Evolutionary conservation across 495 filamentous ascomycete species (phyloP), one percentile per base, ranked within the genome.

Genomic region (Friedmanniomyces endolithicus): DNA sequence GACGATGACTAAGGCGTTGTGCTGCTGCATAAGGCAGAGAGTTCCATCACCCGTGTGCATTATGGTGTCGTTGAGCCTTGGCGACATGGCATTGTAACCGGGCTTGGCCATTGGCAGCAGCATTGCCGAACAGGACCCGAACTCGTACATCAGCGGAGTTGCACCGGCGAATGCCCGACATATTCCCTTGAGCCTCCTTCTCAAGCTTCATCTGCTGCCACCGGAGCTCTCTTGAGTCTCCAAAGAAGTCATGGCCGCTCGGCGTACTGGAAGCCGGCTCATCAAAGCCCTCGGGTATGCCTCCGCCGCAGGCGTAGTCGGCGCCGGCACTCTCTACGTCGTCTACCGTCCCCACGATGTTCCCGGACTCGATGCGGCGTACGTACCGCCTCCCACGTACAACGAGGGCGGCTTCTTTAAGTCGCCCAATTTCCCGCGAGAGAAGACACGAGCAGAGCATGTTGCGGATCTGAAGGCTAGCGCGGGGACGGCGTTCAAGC

Each of bases 311-410:
- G 73, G 75, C 11, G 71, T 73, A 23, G 67, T 76, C 45, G 80
- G 80, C 57, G 80, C 76, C 16, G 82, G 80, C 47, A 72, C 79
- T 39, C 74, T 94, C 48, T 88, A 90, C 65, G 80, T 86, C 57
- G 74, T 81, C 40, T 90, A 92, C 67, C 83, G 88, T 45, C 89
- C 89, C 11, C 80, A 85, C 58, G 86, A 90, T 66, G 88, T 94
- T 45, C 88, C 88, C 37, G 89, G 89, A 48, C 81, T 79, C 55
- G 85, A 92, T 62, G 81, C 81, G 25, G 81, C 87, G 0, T 81
- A 79, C 12, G 88, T 92, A 16, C 85, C 86, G 20, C 87, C 88
- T 19, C 88, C 87, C 6, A 84, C 85, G 44, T 90, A 86, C 65
- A 82, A 79, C 59, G 78, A 79, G 57, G 85, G 82, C 55, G 88